Percentiles rank a stretch among this genome's conserved stretches.
These are phyloP conservation scores for Digitaria exilis DNA, from an alignment of 202 grass and related monocot genomes.

Conservation along the genomic window DNA sequence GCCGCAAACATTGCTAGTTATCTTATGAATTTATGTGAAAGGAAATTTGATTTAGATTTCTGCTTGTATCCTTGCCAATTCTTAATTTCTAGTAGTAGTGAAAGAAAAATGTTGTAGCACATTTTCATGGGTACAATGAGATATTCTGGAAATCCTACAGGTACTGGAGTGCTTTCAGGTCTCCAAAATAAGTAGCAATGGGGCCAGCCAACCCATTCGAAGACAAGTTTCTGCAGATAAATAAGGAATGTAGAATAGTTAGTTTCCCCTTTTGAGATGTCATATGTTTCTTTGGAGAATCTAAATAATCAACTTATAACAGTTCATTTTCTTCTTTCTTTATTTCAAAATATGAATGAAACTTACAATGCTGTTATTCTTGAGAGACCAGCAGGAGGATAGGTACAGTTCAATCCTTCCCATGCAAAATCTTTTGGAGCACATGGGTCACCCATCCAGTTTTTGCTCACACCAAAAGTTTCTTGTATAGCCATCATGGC, in stretches of 20 bases:
- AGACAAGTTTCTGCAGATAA: constrained; percentile 33
- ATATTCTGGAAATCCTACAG: constrained; percentile 47
- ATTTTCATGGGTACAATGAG: background rate
- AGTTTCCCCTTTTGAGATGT: background rate
- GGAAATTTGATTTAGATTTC: background rate
- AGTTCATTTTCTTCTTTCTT: background rate
- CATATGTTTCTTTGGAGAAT: background rate
- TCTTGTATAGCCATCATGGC: constrained; percentile 54
- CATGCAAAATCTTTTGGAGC: constrained; percentile 49
- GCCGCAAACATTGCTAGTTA: background rate
- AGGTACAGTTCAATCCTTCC: constrained; percentile 52
- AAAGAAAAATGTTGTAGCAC: background rate
- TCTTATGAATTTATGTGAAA: background rate
- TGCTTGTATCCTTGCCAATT: background rate
- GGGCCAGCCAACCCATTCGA: constrained; percentile 37
- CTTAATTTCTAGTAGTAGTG: background rate
- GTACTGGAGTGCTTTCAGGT: constrained; percentile 46
- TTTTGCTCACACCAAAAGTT: constrained; percentile 45
- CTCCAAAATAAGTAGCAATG: constrained; percentile 39
- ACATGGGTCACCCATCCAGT: constrained; percentile 71
- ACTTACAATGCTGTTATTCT: constrained; percentile 45
- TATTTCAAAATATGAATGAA: constrained; percentile 6
- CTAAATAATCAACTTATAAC: constrained; percentile 7
- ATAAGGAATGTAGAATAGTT: background rate
- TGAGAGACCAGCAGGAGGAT: constrained; percentile 23